Base-by-base conservation (phyloP, 257 asterid genomes). In the Przewalskia tangutica region DNA sequence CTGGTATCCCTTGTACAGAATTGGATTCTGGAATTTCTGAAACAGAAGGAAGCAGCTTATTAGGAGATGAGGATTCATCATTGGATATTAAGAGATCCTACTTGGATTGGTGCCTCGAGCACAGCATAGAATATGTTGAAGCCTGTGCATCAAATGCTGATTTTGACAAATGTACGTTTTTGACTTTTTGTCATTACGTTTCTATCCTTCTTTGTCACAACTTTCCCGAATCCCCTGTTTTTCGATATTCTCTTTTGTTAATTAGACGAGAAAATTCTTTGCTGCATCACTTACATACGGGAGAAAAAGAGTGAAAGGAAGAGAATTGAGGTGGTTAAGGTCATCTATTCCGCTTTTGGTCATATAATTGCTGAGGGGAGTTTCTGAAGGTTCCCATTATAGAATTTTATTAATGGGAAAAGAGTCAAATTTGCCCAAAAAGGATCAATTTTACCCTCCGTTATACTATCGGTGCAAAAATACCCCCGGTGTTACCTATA, bases 111-210 rank as follows among this genome's bases (percentile, higher is more conserved):
- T 94, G 99, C 87, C 89, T 93, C 18, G 94, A 96, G 73, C 91
- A 88, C 79, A 88, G 85, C 83, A 92, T 96, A 51, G 99, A 96
- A 86, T 96, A 88, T 81, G 89, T 93, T 86, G 99, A 96, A 91
- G 94, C 97, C 80, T 96, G 98, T 85, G 95, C 93, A 51, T 92
- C 98, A 18, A 93, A 92, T 87, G 81, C 93, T 82, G 95, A 88
- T 75, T 95, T 96, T 82, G 99, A 96, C 91, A 85, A 90, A 82
- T 94, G 99, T 96, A 88, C 85, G 95, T 59, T 82, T 38, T n/a
- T 46, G 73, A 38, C 42, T 83, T 38, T 42, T 77, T 82, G 59
- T 67, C 12, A 27, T 75, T 62, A 50, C 23, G 27, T 27, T 75
- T 23, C 46, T 75, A 2, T 75, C 63, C 16, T 50, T 4, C 78